Evolutionary conservation across 73 alveolate genomes (phyloP).

Genomic region (Paramecium sonneborni): DNA sequence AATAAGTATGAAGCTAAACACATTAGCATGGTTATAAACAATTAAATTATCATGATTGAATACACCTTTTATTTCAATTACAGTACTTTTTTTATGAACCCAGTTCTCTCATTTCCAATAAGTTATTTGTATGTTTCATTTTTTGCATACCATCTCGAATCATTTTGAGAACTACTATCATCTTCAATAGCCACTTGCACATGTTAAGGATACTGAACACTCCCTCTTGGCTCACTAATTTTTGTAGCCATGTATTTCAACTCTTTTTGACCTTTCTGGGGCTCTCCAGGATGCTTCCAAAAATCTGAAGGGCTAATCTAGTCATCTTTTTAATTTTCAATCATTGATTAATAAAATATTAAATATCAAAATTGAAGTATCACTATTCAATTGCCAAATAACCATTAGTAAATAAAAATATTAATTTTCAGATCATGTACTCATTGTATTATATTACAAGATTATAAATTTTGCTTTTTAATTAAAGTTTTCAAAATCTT

Average conservation of each 20-base stretch:
- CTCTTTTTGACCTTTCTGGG: not conserved
- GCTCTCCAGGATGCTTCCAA: not conserved
- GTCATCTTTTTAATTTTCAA: not conserved
- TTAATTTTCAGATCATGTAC: not conserved
- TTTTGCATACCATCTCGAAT: constrained; percentile 52
- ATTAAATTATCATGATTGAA: constrained; percentile 20
- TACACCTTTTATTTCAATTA: constrained; percentile 10
- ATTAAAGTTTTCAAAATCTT: not conserved
- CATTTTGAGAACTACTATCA: constrained; percentile 13
- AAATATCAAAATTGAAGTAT: not conserved
- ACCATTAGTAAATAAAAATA: not conserved
- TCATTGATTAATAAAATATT: not conserved
- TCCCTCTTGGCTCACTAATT: constrained; percentile 42
- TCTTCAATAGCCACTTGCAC: constrained; percentile 22
- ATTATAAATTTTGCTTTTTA: not conserved
- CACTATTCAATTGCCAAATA: not conserved
- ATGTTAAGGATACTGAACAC: constrained; percentile 34
- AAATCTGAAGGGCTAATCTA: not conserved
- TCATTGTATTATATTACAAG: not conserved
- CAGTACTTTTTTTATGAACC: constrained; percentile 31
- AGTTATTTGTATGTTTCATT: not conserved
- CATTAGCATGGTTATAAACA: not conserved
- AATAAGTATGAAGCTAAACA: not conserved
- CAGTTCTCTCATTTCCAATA: constrained; percentile 17
- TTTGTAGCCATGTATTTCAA: not conserved